A percentile compares a stretch with the other conserved stretches of the same genome.
phyloP scores from a whole-genome alignment of 352 stramenopile species.

The Phytophthora vignae region DNA sequence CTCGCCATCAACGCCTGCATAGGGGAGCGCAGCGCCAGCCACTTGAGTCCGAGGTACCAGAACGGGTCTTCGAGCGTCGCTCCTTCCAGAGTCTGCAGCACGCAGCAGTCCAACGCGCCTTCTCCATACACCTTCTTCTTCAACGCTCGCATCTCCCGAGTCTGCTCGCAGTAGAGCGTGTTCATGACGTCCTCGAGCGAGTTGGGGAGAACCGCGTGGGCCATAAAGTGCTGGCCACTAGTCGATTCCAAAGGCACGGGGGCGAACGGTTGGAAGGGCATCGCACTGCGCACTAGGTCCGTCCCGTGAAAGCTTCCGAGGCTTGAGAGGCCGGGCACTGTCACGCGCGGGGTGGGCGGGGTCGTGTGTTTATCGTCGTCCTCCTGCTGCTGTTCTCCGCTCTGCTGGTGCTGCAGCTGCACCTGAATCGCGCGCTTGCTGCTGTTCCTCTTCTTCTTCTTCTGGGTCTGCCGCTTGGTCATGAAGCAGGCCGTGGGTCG shows the following conservation, averaged over 20 bases:
- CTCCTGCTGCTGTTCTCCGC: conserved; percentile 9
- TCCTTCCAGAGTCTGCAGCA: conserved; percentile 71
- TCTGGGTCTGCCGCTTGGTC: conserved; percentile 56
- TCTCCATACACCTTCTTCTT: conserved; percentile 58
- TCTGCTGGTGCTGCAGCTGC: neutral
- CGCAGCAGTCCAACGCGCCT: conserved; percentile 63
- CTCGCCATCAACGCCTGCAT: conserved; percentile 64
- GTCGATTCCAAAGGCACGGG: conserved; percentile 36
- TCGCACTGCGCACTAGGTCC: conserved; percentile 10
- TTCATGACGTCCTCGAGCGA: conserved; percentile 76
- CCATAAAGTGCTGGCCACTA: conserved; percentile 70
- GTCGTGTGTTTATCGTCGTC: conserved; percentile 30
- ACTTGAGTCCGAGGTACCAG: conserved; percentile 82
- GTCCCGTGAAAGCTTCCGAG: conserved; percentile 34
- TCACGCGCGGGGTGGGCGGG: conserved; percentile 25
- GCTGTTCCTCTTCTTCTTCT: conserved; percentile 32
- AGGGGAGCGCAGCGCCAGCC: conserved; percentile 71
- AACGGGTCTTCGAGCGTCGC: conserved; percentile 74
- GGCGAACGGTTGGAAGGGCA: conserved; percentile 25
- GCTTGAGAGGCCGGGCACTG: conserved; percentile 34
- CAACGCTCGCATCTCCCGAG: conserved; percentile 51
- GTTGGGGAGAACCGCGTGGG: conserved; percentile 54
- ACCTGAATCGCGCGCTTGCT: conserved; percentile 7
- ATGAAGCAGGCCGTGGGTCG: conserved; percentile 60
- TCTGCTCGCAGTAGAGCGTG: conserved; percentile 69